Percentiles rank a stretch among this genome's conserved stretches.
phyloP scores from a whole-genome alignment of 352 stramenopile species.

The Globisporangium cylindrosporum region DNA sequence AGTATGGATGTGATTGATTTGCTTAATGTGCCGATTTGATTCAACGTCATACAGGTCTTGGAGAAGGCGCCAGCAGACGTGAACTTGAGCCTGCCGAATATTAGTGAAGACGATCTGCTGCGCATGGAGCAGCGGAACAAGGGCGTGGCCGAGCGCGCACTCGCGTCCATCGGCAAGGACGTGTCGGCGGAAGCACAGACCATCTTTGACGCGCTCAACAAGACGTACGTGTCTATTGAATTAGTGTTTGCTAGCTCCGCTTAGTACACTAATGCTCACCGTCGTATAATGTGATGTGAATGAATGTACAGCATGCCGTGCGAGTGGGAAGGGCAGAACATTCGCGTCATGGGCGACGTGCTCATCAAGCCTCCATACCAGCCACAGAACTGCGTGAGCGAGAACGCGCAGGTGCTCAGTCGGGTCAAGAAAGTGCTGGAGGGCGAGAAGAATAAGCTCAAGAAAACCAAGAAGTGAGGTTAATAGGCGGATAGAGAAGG shows the following conservation, averaged over 20 bases:
- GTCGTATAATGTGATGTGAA: not conserved
- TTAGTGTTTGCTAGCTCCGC: not conserved
- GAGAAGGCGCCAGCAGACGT: constrained; percentile 45
- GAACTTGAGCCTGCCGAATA: constrained; percentile 39
- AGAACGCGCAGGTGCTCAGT: constrained; percentile 68
- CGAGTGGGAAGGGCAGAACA: constrained; percentile 78
- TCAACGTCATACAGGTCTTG: constrained; percentile 30
- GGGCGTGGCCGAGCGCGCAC: constrained; percentile 52
- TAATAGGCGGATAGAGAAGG: constrained; percentile 15
- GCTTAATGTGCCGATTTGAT: not conserved
- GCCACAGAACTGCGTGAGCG: constrained; percentile 71
- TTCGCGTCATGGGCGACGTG: constrained; percentile 84
- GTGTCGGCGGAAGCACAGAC: constrained; percentile 66
- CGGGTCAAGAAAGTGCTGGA: constrained; percentile 87
- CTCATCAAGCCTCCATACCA: constrained; percentile 84
- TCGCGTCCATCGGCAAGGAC: constrained; percentile 79
- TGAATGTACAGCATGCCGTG: constrained; percentile 66
- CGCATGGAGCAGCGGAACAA: constrained; percentile 80
- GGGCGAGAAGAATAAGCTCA: constrained; percentile 72
- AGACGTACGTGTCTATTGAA: constrained; percentile 52
- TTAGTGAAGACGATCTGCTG: constrained; percentile 71
- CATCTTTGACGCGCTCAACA: constrained; percentile 89
- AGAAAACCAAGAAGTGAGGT: constrained; percentile 49
- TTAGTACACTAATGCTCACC: not conserved
- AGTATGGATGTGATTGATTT: not conserved